Conservation (phyloP, 129 eudicot genomes). For the Pulicaria dysenterica region DNA sequence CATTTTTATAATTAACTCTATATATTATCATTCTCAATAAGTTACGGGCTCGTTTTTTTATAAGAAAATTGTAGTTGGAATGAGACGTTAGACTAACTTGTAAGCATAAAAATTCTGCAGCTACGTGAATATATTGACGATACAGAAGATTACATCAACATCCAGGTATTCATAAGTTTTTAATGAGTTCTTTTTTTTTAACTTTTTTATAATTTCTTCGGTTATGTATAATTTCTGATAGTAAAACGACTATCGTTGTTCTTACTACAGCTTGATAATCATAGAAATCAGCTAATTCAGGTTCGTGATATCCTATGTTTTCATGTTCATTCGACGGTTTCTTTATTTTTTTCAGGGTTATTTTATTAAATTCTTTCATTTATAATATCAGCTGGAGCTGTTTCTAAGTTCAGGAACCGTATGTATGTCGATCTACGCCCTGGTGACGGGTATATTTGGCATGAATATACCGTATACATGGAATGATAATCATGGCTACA, state of each 20-base stretch:
- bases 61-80: not conserved
- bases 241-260: constrained; percentile 12
- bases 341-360: not conserved
- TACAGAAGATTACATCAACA: constrained; percentile 93
- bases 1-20: no score
- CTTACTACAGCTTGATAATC: constrained; percentile 87
- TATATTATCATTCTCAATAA: no score
- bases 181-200: not conserved
- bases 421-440: constrained; percentile 65
- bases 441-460: constrained; percentile 82
- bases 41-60: no score
- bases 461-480: constrained; percentile 91
- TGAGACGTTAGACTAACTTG: not conserved
- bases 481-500: constrained; percentile 62
- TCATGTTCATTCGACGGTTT: constrained; percentile 7
- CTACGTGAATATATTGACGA: constrained; percentile 90
- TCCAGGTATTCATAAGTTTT: constrained; percentile 57
- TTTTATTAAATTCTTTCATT: not conserved
- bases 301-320: constrained; percentile 29
- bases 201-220: not conserved
- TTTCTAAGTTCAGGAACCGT: constrained; percentile 83
- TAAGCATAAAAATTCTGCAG: constrained; percentile 46
- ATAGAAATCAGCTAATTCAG: constrained; percentile 98
- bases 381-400: constrained; percentile 74
- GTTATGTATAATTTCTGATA: constrained; percentile 4